Evolutionary conservation across 371 early-diverging fungal genomes (phyloP), one percentile per base, ranked within the genome.

Genomic region (Amoeboaphelidium protococcarum): DNA sequence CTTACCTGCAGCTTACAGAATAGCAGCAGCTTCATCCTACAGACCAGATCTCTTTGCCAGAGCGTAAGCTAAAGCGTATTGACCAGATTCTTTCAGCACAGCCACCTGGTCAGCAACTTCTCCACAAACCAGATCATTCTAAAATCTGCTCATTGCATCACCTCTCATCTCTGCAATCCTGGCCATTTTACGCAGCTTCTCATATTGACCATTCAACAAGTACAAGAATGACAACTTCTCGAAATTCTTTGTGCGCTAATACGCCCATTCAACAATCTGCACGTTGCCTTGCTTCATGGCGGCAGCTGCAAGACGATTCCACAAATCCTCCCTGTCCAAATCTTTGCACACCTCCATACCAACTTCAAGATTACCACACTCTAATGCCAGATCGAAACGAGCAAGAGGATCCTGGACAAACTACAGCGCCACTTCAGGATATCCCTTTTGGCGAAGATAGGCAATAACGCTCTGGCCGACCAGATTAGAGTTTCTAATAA

Each of bases 391-490:
- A 55, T 94, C 96, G 58, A 95, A 92, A 3, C 91, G 78, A 2
- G 92, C 85, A 47, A 75, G 76, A 51, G 73, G 72, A 53, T 97
- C 97, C 52, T 87, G 80, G 26, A 99, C 90, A 71, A 92, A 96
- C 58, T 94, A 89, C 26, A 97, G 66, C 2, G 98, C 98, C 57
- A 97, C 79, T 64, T 88, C 91, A 1, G 96, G 90, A 57, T 90
- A 90, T 0, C 92, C 90, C 62, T 95, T 92, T 73, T 88, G 83
- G 59, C 91, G 92, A 52, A 99, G 65, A 64, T 89, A 97, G 0
- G 91, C 84, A 59, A 99, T 87, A 60, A 97, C 91, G 21, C 87
- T 74, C 59, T 96, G 90, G 2, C 99, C 99, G 6, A 95, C 89
- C 42, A 99, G 64, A 61, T 87, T 86, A 2, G 85, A 83, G 50